Percentiles rank a stretch among this genome's conserved stretches.
Conservation (phyloP, 495 filamentous ascomycete genomes). For the Chaetomium tenue region DNA sequence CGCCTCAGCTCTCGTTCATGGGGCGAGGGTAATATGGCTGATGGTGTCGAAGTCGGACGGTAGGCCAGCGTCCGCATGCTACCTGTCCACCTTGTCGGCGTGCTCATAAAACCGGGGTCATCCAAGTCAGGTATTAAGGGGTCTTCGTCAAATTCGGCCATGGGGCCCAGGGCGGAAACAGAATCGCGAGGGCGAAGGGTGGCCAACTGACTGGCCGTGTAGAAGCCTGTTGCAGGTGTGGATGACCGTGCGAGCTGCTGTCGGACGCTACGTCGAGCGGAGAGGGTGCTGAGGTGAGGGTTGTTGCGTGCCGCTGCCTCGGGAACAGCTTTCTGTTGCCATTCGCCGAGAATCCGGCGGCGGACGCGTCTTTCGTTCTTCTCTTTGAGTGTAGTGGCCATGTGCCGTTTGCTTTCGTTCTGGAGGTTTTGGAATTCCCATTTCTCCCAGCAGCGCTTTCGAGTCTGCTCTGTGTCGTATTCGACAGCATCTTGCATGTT, state of each 20-base stretch:
- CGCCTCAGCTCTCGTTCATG: constrained; percentile 33
- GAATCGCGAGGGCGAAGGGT: constrained; percentile 8
- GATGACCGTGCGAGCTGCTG: constrained; percentile 14
- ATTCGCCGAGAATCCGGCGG: constrained; percentile 28
- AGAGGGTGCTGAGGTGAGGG: constrained; percentile 25
- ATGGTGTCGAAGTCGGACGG: constrained; percentile 33
- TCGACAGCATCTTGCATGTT: constrained; percentile 30
- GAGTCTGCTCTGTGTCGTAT: constrained; percentile 27
- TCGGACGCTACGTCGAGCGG: constrained; percentile 25
- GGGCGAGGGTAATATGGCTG: constrained; percentile 33
- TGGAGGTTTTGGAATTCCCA: constrained; percentile 39
- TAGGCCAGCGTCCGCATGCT: constrained; percentile 24
- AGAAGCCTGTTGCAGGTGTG: constrained; percentile 5
- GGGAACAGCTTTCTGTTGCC: constrained; percentile 30
- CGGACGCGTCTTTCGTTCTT: constrained; percentile 28
- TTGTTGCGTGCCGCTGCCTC: constrained; percentile 19
- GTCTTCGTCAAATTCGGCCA: constrained; percentile 36
- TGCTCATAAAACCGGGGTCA: constrained; percentile 37
- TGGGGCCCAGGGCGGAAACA: constrained; percentile 24
- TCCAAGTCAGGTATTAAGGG: constrained; percentile 17
- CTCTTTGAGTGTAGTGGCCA: constrained; percentile 26
- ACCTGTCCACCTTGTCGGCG: constrained; percentile 33
- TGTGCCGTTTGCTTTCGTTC: constrained; percentile 22
- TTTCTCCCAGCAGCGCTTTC: constrained; percentile 20
- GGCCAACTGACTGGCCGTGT: constrained; percentile 18